These are phyloP conservation scores for Fusarium robinianum DNA, from an alignment of 2,329 filamentous ascomycete genomes.

Conservation along the genomic window DNA sequence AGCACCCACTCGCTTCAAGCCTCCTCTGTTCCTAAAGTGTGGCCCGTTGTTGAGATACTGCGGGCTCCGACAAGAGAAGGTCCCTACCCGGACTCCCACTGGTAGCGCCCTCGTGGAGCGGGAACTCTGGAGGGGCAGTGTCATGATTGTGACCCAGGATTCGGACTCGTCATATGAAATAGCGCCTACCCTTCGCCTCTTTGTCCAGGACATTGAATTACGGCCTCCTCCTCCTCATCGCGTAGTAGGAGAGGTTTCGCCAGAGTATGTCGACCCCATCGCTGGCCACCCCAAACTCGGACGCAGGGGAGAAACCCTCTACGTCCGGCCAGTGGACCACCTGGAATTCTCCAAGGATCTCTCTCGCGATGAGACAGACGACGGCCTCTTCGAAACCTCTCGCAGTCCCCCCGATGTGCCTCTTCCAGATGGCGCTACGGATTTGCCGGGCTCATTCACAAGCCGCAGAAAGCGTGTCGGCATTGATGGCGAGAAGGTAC, in stretches of 20 bases:
- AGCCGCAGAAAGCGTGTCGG: constrained; percentile 56
- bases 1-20: constrained; percentile 76
- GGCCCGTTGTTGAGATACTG: constrained; percentile 90
- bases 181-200: constrained; percentile 78
- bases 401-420: constrained; percentile 56
- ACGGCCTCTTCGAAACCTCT: constrained; percentile 78
- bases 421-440: constrained; percentile 48
- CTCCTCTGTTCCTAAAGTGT: constrained; percentile 82
- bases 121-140: too few species aligned
- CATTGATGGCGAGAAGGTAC: constrained; percentile 78
- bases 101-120: too few species aligned
- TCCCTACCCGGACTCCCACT: constrained; percentile 40
- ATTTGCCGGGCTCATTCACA: constrained; percentile 58
- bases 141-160: constrained; percentile 95
- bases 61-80: constrained; percentile 72
- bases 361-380: constrained; percentile 77
- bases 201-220: constrained; percentile 83
- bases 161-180: constrained; percentile 80
- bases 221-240: constrained; percentile 76
- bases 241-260: constrained; percentile 67
- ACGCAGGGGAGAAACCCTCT: constrained; percentile 82
- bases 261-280: constrained; percentile 87
- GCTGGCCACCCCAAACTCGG: constrained; percentile 86
- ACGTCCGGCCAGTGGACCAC: constrained; percentile 87
- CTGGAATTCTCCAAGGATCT: constrained; percentile 78